Evolutionary conservation across 768 basidiomycete genomes (phyloP).

Genomic region (Suillus occidentalis): DNA sequence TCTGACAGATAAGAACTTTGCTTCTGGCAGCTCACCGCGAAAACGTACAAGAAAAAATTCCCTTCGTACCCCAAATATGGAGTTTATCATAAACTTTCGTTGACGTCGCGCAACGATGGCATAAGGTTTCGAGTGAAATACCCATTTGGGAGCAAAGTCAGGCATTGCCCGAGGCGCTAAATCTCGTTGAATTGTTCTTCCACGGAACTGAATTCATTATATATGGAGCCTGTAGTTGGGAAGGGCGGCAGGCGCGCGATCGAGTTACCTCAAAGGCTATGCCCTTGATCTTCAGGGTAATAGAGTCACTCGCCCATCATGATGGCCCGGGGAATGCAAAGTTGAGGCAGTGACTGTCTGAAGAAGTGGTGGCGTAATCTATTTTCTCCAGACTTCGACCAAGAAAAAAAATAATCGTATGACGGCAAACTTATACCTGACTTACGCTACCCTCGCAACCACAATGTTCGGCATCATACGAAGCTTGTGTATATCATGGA

Average conservation of each 20-base stretch:
- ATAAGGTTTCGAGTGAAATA: slow-evolving; percentile 11
- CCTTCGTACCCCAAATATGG: slow-evolving; percentile 15
- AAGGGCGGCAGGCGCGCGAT: slow-evolving; percentile 22
- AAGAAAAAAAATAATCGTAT: neutral
- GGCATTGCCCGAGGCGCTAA: slow-evolving; percentile 4
- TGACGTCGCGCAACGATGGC: slow-evolving; percentile 20
- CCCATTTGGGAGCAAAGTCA: slow-evolving; percentile 11
- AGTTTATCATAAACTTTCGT: slow-evolving; percentile 22
- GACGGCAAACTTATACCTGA: neutral
- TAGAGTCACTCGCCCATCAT: slow-evolving; percentile 4
- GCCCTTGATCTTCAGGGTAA: slow-evolving; percentile 15
- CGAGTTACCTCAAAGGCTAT: slow-evolving; percentile 19
- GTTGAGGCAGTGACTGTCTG: neutral
- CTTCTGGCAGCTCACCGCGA: slow-evolving; percentile 15
- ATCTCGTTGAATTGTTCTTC: slow-evolving; percentile 1
- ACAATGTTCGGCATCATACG: neutral
- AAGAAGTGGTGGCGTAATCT: neutral
- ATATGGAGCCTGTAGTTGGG: slow-evolving; percentile 8
- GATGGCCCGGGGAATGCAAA: slow-evolving; percentile 1
- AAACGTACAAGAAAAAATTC: slow-evolving; percentile 11
- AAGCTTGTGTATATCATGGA: slow-evolving; percentile 6
- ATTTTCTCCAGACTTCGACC: neutral
- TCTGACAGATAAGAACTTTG: slow-evolving; percentile 7
- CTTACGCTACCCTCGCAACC: neutral
- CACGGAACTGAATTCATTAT: slow-evolving; percentile 8